Base-by-base conservation (phyloP, 2,329 filamentous ascomycete species). In the Plenodomus lindquistii region DNA sequence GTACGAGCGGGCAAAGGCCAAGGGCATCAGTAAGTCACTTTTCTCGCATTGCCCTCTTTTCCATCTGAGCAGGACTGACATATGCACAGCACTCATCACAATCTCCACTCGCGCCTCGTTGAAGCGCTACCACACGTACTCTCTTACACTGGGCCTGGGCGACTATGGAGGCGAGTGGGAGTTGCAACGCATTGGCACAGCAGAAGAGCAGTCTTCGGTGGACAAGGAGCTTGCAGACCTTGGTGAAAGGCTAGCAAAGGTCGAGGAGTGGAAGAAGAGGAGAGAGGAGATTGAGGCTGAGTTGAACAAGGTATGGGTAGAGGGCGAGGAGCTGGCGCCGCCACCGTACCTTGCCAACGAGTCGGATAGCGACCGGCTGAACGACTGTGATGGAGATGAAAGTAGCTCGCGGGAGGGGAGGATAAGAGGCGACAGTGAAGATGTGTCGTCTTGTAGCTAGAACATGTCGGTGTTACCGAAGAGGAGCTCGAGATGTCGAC, bases 91-190 rank as follows among this genome's bases (percentile, higher is more conserved):
- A 1, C 78, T 99, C 3, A 94, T 99, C 62, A 99, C 94, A 0
- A 93, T 99, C 51, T 96, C 91, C 1, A 99, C 94, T 0, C 87
- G 94, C 37, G 93, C 90, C 13, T 96, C 91, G 18, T 81, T 99
- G 48, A 97, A 97, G 74, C 92, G 93, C 66, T 97, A 97, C 67
- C 94, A 99, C 75, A 92, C 86, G 0, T 97, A 86, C 74, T 96
- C 95, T 61, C 84, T 99, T 9, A 87, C 86, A 2, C 83, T 99
- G 4, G 92, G 92, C 21, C 76, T 88, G 50, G 93, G 92, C 42
- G 85, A 89, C 15, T 82, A 85, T 42, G 90, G 88, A n/a, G 87
- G 89, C 45, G 88, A 88, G 64, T 97, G 94, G 91, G 87, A 93
- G 58, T 89, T 96, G 71, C 89, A 97, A 71, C 85, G 90, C 47